phyloP scores from a whole-genome alignment of 1,284 basidiomycete species.

The Tremellales sp. region DNA sequence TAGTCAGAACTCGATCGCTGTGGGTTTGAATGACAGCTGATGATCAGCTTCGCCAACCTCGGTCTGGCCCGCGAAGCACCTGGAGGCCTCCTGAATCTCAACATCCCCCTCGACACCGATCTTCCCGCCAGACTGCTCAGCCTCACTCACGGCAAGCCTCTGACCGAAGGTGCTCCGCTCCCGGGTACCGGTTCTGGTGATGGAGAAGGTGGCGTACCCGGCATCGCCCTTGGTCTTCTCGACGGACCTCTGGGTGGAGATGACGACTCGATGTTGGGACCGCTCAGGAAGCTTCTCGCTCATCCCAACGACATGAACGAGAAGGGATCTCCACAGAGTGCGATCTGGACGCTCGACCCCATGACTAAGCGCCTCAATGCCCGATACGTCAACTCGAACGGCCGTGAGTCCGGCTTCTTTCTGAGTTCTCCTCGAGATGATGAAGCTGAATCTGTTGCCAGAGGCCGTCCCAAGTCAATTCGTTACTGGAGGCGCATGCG shows the following conservation, averaged over 20 bases:
- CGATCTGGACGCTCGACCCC: conserved; percentile 14
- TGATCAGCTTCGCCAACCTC: conserved; percentile 8
- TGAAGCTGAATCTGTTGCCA: not conserved
- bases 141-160: not conserved
- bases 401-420: conserved; percentile 8
- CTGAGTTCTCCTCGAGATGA: not conserved
- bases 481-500: conserved; percentile 23
- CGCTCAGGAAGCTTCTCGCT: not conserved
- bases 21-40: conserved; percentile 1
- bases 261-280: not conserved
- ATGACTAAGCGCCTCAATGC: conserved; percentile 8
- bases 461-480: conserved; percentile 19
- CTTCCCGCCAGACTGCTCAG: not conserved
- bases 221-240: not conserved
- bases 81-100: conserved; percentile 6
- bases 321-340: conserved; percentile 9
- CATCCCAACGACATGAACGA: conserved; percentile 1
- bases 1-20: not conserved
- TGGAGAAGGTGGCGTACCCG: not conserved
- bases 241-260: not conserved
- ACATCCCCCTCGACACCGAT: conserved; percentile 2
- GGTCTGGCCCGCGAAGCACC: conserved; percentile 9
- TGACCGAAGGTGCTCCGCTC: not conserved
- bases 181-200: too few species aligned
- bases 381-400: conserved; percentile 15